Evolutionary conservation across 768 basidiomycete species (phyloP).

Genomic region (Psilocybe cyanescens): DNA sequence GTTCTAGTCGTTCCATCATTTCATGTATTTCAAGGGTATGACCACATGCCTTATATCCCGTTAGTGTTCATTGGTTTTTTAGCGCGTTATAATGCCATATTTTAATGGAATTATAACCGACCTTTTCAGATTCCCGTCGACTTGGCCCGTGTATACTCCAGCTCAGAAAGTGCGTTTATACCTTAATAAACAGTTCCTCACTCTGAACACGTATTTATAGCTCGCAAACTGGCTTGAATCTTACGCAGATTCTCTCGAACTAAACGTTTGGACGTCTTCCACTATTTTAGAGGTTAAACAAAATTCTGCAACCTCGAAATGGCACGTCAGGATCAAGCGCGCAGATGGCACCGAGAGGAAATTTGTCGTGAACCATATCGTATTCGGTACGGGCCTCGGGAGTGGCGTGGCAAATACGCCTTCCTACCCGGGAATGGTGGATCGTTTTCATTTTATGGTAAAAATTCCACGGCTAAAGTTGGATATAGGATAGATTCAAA

Average conservation of each 20-base stretch:
- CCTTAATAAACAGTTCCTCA: not conserved
- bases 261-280: conserved; percentile 66
- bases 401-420: conserved; percentile 52
- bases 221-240: conserved; percentile 71
- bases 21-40: conserved; percentile 38
- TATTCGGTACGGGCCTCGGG: conserved; percentile 59
- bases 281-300: conserved; percentile 41
- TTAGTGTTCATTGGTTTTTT: conserved; percentile 25
- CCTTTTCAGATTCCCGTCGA: conserved; percentile 50
- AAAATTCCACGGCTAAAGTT: no score
- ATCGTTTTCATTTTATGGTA: not conserved
- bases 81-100: not conserved
- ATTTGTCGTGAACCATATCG: conserved; percentile 51
- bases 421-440: conserved; percentile 43
- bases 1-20: not conserved
- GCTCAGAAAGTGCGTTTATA: conserved; percentile 45
- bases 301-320: conserved; percentile 40
- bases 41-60: conserved; percentile 61
- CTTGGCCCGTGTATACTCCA: conserved; percentile 58
- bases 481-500: conserved; percentile 38
- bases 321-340: conserved; percentile 47
- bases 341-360: conserved; percentile 35
- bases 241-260: conserved; percentile 61
- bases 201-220: conserved; percentile 26
- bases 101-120: no score